Evolutionary conservation across 2,329 filamentous ascomycete species (phyloP).

Genomic region (Aspergillus brasiliensis): DNA sequence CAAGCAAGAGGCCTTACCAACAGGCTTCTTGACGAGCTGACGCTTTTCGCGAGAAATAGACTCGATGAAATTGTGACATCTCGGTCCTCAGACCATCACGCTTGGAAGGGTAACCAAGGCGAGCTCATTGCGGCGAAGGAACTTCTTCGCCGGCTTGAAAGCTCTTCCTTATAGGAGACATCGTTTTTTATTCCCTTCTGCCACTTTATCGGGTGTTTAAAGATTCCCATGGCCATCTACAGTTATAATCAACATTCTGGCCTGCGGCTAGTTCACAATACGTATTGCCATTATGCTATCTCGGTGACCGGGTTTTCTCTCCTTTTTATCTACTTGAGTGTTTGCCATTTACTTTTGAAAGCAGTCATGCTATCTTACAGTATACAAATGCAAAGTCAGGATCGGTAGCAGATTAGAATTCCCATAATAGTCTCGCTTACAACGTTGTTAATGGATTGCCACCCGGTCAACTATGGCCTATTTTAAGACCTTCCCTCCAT

Average conservation of each 20-base stretch:
- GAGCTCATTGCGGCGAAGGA: constrained; percentile 47
- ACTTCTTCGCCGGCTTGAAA: constrained; percentile 34
- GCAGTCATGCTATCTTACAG: no score
- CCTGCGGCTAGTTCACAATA: no score
- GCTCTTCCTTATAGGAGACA: neutral
- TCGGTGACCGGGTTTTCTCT: no score
- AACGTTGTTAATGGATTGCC: neutral
- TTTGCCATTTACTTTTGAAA: no score
- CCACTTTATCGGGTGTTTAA: neutral
- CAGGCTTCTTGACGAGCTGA: constrained; percentile 35
- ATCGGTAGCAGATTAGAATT: neutral
- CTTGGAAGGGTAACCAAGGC: constrained; percentile 36
- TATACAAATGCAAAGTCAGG: neutral
- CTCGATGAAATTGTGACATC: constrained; percentile 41
- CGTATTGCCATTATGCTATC: no score
- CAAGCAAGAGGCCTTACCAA: constrained; percentile 19
- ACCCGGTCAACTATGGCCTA: neutral
- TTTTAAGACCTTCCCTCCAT: neutral
- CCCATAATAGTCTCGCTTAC: neutral
- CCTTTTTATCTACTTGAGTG: no score
- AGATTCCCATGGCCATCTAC: no score
- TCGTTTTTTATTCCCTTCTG: neutral
- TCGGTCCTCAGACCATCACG: constrained; percentile 31
- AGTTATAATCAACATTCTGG: no score
- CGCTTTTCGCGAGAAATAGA: constrained; percentile 39